Evolutionary conservation across 176 grass and related monocot genomes (phyloP), one percentile per base, ranked within the genome.

Genomic region (Hordeum vulgare): DNA sequence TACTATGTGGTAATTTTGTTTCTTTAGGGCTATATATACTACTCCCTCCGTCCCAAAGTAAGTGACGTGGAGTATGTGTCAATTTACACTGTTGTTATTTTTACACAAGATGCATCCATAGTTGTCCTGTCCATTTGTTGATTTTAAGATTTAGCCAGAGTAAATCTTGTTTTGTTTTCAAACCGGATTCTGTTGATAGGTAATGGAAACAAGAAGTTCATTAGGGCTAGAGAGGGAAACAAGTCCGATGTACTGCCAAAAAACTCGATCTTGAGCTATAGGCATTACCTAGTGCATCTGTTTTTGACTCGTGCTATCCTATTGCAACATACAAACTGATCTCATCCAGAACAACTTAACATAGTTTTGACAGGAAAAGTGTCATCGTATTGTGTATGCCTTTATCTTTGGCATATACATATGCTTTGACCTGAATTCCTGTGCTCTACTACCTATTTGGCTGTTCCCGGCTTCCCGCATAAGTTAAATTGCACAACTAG

Each of bases 391-490:
- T 28, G 14, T 39, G 13, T 63, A 61, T 26, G 51, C 18, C 26
- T 33, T 11, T 47, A 80, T 80, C 44, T 80, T 80, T 54, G 4
- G 1, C 61, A 78, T 51, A 21, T 7, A 34, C 3, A 21, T 13
- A 45, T 60, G n/a, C 23, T 85, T 66, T 36, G 8, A 69, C 51
- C 40, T 57, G 23, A 71, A 70, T 42, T 76, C 3, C 25, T 42
- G 17, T 76, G 14, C 49, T 81, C 23, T 40, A 85, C 68, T 87
- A 85, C 31, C 69, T 68, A 67, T 34, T 61, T 74, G 66, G 39
- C 53, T 69, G 39, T 5, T 24, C 8, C 47, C 15, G 15, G 47
- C 6, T 51, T 51, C 47, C 9, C 6, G 49, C 17, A 57, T 68
- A 84, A 64, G 45, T 89, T 15, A 80, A 84, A 11, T 68, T 18